Conservation (phyloP, 352 stramenopile genomes). For the Phytopythium chamaehyphon region DNA sequence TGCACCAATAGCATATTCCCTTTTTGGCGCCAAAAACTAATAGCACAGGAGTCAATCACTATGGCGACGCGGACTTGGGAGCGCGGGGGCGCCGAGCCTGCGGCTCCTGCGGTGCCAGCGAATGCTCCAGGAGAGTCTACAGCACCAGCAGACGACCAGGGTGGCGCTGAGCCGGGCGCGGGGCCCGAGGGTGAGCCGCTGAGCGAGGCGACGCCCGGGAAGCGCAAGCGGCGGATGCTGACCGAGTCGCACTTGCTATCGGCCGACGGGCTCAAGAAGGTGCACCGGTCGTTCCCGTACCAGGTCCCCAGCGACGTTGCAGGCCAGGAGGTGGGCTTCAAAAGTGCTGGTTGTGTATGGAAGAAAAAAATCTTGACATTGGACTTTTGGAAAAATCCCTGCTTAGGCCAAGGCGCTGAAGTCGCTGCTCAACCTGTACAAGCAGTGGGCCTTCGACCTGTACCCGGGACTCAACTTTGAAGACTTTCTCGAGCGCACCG, state of each 20-base stretch:
- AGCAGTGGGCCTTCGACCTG: slow-evolving; percentile 82
- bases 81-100: not conserved
- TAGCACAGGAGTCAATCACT: not conserved
- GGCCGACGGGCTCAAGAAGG: slow-evolving; percentile 58
- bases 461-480: slow-evolving; percentile 82
- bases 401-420: slow-evolving; percentile 48
- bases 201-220: slow-evolving; percentile 10
- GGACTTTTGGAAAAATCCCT: not conserved
- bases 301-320: slow-evolving; percentile 49
- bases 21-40: not conserved
- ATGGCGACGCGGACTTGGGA: slow-evolving; percentile 6
- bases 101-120: not conserved
- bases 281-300: slow-evolving; percentile 69
- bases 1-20: too few relatives aligned
- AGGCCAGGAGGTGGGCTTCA: slow-evolving; percentile 63
- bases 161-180: not conserved
- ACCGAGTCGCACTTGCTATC: slow-evolving; percentile 66
- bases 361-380: not conserved
- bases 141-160: not conserved
- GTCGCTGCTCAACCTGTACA: slow-evolving; percentile 77
- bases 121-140: not conserved
- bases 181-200: not conserved
- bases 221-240: slow-evolving; percentile 51
- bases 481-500: slow-evolving; percentile 67
- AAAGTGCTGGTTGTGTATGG: too few relatives aligned